Evolutionary conservation across 169 alveolate species (phyloP).

Genomic region (Cryptosporidium parvum): DNA sequence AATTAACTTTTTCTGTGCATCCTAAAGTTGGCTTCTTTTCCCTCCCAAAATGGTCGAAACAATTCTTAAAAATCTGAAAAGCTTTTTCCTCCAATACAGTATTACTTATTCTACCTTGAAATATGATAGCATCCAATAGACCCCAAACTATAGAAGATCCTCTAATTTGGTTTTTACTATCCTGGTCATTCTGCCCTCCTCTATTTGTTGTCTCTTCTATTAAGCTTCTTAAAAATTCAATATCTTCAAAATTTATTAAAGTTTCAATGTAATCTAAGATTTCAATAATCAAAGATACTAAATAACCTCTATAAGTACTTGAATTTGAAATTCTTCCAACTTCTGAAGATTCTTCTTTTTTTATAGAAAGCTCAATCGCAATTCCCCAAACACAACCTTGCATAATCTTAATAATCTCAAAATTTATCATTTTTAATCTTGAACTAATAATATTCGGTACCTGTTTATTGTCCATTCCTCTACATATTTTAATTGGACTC

Average conservation of each 20-base stretch:
- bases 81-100: slow-evolving; percentile 14
- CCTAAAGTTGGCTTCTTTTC: slow-evolving; percentile 4
- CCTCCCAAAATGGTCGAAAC: background rate
- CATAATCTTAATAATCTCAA: background rate
- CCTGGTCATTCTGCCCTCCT: background rate
- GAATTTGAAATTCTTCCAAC: background rate
- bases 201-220: background rate
- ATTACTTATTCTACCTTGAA: background rate
- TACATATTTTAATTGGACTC: background rate
- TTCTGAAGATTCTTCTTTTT: background rate
- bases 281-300: slow-evolving; percentile 29
- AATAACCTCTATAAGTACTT: background rate
- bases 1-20: background rate
- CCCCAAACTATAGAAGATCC: slow-evolving; percentile 25
- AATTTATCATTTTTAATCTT: slow-evolving; percentile 1
- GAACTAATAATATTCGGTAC: background rate
- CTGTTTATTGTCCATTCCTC: background rate
- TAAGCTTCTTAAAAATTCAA: background rate
- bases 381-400: background rate
- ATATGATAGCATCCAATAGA: slow-evolving; percentile 26
- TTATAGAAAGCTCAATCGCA: background rate
- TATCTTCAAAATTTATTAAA: background rate
- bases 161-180: background rate
- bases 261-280: slow-evolving; percentile 28
- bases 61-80: background rate